Conservation (phyloP, 1,284 basidiomycete genomes). For the Exobasidium rhododendri region DNA sequence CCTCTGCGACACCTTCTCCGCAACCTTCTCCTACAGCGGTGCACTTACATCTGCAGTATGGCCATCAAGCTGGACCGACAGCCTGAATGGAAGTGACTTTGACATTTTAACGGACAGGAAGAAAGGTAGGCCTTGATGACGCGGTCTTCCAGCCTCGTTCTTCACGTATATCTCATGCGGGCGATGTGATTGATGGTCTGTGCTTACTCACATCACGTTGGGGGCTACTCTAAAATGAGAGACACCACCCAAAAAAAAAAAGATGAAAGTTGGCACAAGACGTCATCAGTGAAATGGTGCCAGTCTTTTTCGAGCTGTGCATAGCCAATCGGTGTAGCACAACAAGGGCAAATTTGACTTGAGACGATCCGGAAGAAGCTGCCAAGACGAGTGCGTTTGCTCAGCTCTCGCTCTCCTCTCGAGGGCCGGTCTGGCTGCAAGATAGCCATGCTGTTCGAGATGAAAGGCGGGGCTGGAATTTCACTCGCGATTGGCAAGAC, state of each 20-base stretch:
- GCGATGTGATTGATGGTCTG: too few relatives aligned
- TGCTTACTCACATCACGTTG: background rate
- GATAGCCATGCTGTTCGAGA: background rate
- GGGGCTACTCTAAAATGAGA: too few relatives aligned
- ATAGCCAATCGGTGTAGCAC: background rate
- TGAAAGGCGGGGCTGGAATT: background rate
- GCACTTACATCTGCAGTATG: slow-evolving; percentile 41
- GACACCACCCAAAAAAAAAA: background rate
- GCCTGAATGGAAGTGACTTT: slow-evolving; percentile 14
- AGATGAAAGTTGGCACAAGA: background rate
- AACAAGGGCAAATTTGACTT: background rate
- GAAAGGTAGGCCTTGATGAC: background rate
- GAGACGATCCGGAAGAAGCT: background rate
- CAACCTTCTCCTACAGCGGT: too few relatives aligned
- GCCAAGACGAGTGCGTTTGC: background rate
- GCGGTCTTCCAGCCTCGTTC: background rate
- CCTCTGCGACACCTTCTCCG: background rate
- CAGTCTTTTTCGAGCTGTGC: too few relatives aligned
- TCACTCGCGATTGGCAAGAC: background rate
- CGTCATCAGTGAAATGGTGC: too few relatives aligned
- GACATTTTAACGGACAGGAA: background rate
- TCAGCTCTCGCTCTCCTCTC: slow-evolving; percentile 2
- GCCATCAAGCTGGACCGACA: slow-evolving; percentile 36
- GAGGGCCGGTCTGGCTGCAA: background rate
- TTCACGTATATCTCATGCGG: too few relatives aligned